Base-by-base conservation (phyloP, 1,139 yeast genomes). In the Kurtzmaniella quercitrusa region DNA sequence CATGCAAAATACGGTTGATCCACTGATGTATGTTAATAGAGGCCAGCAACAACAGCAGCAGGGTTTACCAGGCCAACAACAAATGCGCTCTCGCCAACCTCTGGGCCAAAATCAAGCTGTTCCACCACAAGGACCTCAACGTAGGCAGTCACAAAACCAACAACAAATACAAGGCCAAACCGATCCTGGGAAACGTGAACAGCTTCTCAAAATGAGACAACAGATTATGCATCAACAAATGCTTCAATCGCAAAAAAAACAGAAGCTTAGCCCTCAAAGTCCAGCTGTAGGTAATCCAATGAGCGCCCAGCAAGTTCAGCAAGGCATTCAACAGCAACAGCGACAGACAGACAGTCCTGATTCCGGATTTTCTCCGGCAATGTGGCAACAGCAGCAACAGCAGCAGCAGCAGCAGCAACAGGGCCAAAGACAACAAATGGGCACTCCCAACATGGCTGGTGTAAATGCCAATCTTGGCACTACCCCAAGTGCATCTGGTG, bases 181-280 rank as follows among this genome's bases (percentile, higher is more conserved):
- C 23, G 51, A 53, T 38, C 50, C 43, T 34, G 42, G 43, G 21
- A 52, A 53, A 36, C 55, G 60, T 36, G 68, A 64, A 26, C 66
- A 63, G 43, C 53, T 66, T 21, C 44, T 57, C 45, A 55, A 64
- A 38, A 66, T 66, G 71, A 59, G 71, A 42, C 71, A 65, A 46
- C 72, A 66, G 50, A 61, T 65, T n/a, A 60, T 63, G 64, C 72
- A 66, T 39, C 71, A 65, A 50, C 69, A 65, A 43, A 61, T 62
- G 66, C 61, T 62, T 37, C 63, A 57, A 33, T 50, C 50, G 5
- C 51, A 51, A 42, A 61, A 56, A 39, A 50, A 47, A 38, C 60
- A 56, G 14, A 34, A 34, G 22, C 23, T 20, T 15, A 34, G 22
- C n/a, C 37, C 37, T 5, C 37, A 34, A 16, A 34, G 37, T 20